These are phyloP conservation scores for Talaromyces albobiverticillius DNA, from an alignment of 2,329 filamentous ascomycete genomes.

Conservation along the genomic window DNA sequence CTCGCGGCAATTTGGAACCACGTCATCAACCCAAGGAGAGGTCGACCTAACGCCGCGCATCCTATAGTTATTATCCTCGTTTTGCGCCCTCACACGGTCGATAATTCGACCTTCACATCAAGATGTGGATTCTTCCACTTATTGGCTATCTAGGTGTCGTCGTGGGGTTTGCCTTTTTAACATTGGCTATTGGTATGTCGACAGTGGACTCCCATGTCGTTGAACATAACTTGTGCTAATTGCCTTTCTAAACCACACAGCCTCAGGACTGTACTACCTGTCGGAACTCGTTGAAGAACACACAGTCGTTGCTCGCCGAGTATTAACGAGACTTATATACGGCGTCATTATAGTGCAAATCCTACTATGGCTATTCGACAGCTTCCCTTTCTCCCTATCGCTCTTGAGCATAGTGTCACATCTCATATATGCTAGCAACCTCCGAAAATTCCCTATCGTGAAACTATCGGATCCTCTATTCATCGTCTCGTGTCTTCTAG, in stretches of 20 bases:
- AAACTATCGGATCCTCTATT: slow-evolving; percentile 86
- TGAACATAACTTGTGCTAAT: slow-evolving; percentile 9
- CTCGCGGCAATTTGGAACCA: neutral
- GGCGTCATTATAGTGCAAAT: slow-evolving; percentile 70
- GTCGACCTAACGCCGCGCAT: neutral
- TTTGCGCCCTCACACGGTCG: no score
- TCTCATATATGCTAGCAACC: slow-evolving; percentile 82
- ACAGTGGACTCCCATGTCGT: neutral
- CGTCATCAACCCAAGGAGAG: neutral
- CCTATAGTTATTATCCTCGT: neutral
- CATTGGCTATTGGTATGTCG: slow-evolving; percentile 77
- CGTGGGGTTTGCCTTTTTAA: slow-evolving; percentile 89
- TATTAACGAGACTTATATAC: slow-evolving; percentile 86
- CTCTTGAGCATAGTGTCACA: slow-evolving; percentile 76
- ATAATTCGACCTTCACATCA: no score
- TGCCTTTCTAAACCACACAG: slow-evolving; percentile 42
- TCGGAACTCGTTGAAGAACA: slow-evolving; percentile 98
- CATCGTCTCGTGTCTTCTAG: slow-evolving; percentile 76
- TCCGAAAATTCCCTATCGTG: slow-evolving; percentile 72
- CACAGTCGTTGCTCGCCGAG: slow-evolving; percentile 82
- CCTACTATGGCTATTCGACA: slow-evolving; percentile 74
- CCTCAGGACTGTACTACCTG: slow-evolving; percentile 97
- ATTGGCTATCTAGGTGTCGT: slow-evolving; percentile 85
- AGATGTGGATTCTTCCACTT: slow-evolving; percentile 93
- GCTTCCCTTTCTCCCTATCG: slow-evolving; percentile 76